A percentile compares a stretch with the other conserved stretches of the same genome.
phyloP scores from a whole-genome alignment of 352 stramenopile genomes.

The Pythium periplocum region DNA sequence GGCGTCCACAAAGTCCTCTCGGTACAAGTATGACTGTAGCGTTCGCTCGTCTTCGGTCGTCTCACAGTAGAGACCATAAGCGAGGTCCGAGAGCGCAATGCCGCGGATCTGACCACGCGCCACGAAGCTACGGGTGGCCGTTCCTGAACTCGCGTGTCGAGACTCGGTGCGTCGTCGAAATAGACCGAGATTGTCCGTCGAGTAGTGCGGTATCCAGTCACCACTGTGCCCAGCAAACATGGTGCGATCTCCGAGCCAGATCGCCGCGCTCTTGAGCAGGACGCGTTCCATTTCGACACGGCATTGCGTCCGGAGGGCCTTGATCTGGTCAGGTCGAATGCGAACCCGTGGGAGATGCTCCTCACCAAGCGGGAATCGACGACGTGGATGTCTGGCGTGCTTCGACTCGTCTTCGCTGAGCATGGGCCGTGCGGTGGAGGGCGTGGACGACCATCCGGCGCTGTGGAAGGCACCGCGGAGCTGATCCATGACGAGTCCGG shows the following conservation, averaged over 20 bases:
- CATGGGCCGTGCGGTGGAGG: no score
- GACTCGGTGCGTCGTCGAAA: slow-evolving; percentile 40
- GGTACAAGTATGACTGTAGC: slow-evolving; percentile 45
- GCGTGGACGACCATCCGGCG: no score
- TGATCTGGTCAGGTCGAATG: slow-evolving; percentile 29
- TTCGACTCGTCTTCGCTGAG: no score
- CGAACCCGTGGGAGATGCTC: slow-evolving; percentile 43
- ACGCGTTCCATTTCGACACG: slow-evolving; percentile 37
- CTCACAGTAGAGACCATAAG: slow-evolving; percentile 66
- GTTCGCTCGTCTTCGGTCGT: slow-evolving; percentile 67
- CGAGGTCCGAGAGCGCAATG: slow-evolving; percentile 54
- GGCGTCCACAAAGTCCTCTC: slow-evolving; percentile 65
- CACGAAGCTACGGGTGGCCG: slow-evolving; percentile 29
- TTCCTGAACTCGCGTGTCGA: neutral
- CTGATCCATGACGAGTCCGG: no score
- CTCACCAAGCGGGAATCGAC: slow-evolving; percentile 51
- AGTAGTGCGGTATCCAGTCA: slow-evolving; percentile 52
- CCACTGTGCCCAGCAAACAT: slow-evolving; percentile 52
- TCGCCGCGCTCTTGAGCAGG: slow-evolving; percentile 29
- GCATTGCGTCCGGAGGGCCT: slow-evolving; percentile 41
- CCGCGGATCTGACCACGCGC: slow-evolving; percentile 47
- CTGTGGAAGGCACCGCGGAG: no score
- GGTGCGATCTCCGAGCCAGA: slow-evolving; percentile 15
- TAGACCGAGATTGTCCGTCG: slow-evolving; percentile 40
- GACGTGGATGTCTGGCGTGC: slow-evolving; percentile 37